Evolutionary conservation across 2,329 filamentous ascomycete genomes (phyloP).

Genomic region (Pseudocercospora macadamiae): DNA sequence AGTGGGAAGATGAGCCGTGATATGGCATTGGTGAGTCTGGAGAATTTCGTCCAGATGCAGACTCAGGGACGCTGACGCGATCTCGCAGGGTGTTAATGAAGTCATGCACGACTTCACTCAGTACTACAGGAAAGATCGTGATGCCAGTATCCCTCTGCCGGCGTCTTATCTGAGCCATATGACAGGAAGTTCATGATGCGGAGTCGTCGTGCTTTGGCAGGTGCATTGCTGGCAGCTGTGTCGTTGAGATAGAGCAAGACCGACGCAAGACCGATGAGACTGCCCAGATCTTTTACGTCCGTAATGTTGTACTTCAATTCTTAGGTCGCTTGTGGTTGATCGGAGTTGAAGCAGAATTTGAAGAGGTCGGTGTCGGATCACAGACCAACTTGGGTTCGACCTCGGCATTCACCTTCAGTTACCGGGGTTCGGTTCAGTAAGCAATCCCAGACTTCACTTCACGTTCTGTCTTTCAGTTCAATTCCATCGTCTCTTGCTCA

Average conservation of each 20-base stretch:
- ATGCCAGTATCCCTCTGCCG: background rate
- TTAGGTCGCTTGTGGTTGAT: too few relatives aligned
- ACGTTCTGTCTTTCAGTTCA: too few relatives aligned
- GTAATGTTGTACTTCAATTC: background rate
- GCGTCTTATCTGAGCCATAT: background rate
- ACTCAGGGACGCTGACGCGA: background rate
- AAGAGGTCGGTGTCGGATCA: background rate
- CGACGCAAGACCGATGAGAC: background rate
- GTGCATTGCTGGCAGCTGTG: too few relatives aligned
- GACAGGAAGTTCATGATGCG: background rate
- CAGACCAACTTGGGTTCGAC: background rate
- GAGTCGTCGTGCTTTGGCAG: background rate
- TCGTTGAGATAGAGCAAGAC: background rate
- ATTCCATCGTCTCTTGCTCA: too few relatives aligned
- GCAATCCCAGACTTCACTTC: too few relatives aligned
- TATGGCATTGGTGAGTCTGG: background rate
- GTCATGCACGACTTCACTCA: constrained; percentile 4
- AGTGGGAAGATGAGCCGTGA: background rate
- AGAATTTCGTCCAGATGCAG: background rate
- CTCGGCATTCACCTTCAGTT: background rate
- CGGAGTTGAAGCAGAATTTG: constrained; percentile 1
- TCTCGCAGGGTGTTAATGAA: background rate
- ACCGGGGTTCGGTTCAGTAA: too few relatives aligned
- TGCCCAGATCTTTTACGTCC: constrained; percentile 4
- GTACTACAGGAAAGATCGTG: background rate